Percentiles rank a stretch among this genome's conserved stretches.
Conservation (phyloP, 495 filamentous ascomycete genomes). For the Penicillium canescens region DNA sequence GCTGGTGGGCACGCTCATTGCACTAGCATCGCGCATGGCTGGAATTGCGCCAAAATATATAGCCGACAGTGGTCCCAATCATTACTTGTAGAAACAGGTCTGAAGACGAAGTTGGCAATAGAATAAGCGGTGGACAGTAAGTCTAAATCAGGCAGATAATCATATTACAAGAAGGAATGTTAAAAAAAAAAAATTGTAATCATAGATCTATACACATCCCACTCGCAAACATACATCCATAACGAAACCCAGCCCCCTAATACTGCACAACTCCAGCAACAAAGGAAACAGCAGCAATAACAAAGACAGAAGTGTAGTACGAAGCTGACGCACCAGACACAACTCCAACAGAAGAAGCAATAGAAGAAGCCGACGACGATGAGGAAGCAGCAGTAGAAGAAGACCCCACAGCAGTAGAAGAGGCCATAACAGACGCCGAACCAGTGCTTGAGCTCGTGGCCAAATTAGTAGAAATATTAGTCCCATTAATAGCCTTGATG, state of each 20-base stretch:
- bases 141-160: no score
- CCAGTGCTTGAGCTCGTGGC: slow-evolving; percentile 7
- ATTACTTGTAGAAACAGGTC: no score
- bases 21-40: no score
- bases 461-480: slow-evolving; percentile 11
- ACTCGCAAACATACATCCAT: not conserved
- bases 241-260: not conserved
- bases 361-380: not conserved
- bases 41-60: no score
- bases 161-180: no score
- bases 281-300: not conserved
- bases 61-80: no score
- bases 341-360: not conserved
- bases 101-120: no score
- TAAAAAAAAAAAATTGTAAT: no score
- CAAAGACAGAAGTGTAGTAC: not conserved
- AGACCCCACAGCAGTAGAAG: not conserved
- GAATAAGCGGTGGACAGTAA: no score
- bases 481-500: slow-evolving; percentile 55
- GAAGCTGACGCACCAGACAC: slow-evolving; percentile 1
- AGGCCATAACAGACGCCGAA: not conserved
- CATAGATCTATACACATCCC: no score
- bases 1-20: no score
- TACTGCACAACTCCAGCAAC: not conserved
- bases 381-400: slow-evolving; percentile 1